A percentile compares a stretch with the other conserved stretches of the same genome.
Conservation (phyloP, 768 basidiomycete genomes). For the Dictyophora rubrovolvata region DNA sequence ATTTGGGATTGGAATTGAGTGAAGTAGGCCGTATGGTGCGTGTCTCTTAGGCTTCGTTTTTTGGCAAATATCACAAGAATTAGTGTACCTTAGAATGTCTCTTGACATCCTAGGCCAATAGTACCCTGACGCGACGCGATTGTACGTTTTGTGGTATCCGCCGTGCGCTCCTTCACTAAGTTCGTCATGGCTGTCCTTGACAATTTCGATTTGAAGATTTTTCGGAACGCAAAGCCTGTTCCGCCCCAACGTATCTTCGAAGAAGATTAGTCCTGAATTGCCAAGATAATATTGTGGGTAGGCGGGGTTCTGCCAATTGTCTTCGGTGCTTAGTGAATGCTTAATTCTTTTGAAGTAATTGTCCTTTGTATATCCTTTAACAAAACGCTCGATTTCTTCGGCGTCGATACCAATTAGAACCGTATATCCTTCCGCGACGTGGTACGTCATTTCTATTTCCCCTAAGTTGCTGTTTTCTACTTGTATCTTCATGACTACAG, state of each 20-base stretch:
- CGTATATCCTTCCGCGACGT: background rate
- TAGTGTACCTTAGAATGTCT: conserved; percentile 20
- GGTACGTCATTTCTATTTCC: too few species aligned
- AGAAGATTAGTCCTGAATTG: background rate
- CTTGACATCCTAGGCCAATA: conserved; percentile 19
- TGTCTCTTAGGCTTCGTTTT: too few species aligned
- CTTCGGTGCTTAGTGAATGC: too few species aligned
- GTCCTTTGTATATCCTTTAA: background rate
- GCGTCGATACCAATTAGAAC: background rate
- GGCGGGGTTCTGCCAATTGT: too few species aligned
- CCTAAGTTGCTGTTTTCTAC: background rate
- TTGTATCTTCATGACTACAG: conserved; percentile 5
- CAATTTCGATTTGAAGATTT: background rate
- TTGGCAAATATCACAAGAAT: conserved; percentile 18
- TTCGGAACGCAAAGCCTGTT: conserved; percentile 11
- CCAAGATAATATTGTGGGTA: conserved; percentile 5
- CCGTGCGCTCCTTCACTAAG: conserved; percentile 12
- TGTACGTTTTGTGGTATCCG: conserved; percentile 13
- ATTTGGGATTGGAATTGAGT: too few species aligned
- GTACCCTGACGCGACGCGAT: conserved; percentile 13
- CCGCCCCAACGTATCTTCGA: too few species aligned
- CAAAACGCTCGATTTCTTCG: too few species aligned
- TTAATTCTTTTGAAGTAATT: too few species aligned
- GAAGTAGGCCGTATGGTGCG: too few species aligned
- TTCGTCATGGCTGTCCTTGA: conserved; percentile 13